These are phyloP conservation scores for Kodamaea lidongshanica DNA, from an alignment of 805 yeast genomes.

Conservation along the genomic window DNA sequence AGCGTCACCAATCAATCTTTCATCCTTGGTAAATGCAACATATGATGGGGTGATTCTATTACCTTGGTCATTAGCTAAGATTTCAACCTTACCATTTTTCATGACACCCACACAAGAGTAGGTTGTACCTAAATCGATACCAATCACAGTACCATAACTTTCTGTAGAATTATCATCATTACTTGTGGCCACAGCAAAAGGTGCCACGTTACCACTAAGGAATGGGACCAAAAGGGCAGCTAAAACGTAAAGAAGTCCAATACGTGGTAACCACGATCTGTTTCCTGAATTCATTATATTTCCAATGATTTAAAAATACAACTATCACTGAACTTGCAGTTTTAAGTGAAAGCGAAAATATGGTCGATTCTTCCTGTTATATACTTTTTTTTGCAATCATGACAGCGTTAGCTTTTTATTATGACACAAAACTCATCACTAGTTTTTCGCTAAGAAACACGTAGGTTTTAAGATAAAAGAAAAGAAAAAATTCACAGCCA, in stretches of 20 bases:
- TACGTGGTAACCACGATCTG: conserved; percentile 13
- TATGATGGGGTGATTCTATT: conserved; percentile 96
- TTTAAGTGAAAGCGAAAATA: conserved; percentile 1
- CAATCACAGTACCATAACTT: conserved; percentile 63
- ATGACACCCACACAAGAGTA: conserved; percentile 96
- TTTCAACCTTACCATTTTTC: conserved; percentile 87
- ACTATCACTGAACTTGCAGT: too few species aligned
- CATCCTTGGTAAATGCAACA: conserved; percentile 90
- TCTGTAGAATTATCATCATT: conserved; percentile 29
- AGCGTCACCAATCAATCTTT: conserved; percentile 92
- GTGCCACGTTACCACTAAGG: conserved; percentile 16
- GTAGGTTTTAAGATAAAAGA: too few species aligned
- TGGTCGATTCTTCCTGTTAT: conserved; percentile 3
- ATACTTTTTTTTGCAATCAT: conserved; percentile 3
- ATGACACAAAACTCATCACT: too few species aligned
- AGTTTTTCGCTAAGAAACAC: too few species aligned
- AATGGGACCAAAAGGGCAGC: conserved; percentile 36
- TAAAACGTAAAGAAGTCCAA: conserved; percentile 23
- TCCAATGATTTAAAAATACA: too few species aligned
- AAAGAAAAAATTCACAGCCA: too few species aligned
- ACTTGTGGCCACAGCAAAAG: conserved; percentile 17
- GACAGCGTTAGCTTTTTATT: conserved; percentile 4
- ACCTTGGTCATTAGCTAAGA: conserved; percentile 97
- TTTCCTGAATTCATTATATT: conserved; percentile 9
- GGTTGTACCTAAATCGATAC: conserved; percentile 96